phyloP scores from a whole-genome alignment of 495 filamentous ascomycete genomes.

The Letharia columbiana region DNA sequence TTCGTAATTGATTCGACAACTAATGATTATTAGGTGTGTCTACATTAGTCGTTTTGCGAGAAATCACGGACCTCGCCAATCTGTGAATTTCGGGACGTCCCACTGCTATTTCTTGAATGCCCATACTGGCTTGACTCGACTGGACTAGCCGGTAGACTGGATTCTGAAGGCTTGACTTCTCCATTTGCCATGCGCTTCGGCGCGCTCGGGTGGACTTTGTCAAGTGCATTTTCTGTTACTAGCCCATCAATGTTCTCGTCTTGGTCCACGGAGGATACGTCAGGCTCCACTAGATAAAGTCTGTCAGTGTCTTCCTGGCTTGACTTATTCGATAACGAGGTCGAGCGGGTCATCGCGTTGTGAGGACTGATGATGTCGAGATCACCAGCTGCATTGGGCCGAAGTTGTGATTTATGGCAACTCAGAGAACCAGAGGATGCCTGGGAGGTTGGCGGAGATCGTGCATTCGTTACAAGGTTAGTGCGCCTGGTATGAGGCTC shows the following conservation, averaged over 20 bases:
- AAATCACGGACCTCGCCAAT: constrained; percentile 62
- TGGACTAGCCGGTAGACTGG: constrained; percentile 33
- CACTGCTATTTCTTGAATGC: constrained; percentile 64
- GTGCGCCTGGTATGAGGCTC: background rate
- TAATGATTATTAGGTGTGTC: constrained; percentile 34
- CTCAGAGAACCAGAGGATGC: constrained; percentile 15
- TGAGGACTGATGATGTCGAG: background rate
- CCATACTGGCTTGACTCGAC: constrained; percentile 26
- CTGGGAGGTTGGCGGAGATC: constrained; percentile 13
- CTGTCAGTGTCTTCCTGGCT: constrained; percentile 18
- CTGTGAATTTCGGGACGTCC: constrained; percentile 50
- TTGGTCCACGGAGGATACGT: background rate
- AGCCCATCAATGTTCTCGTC: background rate
- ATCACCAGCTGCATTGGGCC: background rate
- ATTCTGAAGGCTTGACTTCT: constrained; percentile 44
- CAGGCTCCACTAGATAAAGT: background rate
- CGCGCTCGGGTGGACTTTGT: constrained; percentile 20
- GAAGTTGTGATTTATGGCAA: constrained; percentile 13
- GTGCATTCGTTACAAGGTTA: background rate
- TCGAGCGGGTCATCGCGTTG: constrained; percentile 19
- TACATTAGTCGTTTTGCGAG: constrained; percentile 8
- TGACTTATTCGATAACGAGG: constrained; percentile 21
- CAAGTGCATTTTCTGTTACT: background rate
- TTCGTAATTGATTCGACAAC: constrained; percentile 67
- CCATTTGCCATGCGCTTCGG: constrained; percentile 61